Conservation (phyloP, 371 early-diverging fungal genomes). For the Coemansia linderi region DNA sequence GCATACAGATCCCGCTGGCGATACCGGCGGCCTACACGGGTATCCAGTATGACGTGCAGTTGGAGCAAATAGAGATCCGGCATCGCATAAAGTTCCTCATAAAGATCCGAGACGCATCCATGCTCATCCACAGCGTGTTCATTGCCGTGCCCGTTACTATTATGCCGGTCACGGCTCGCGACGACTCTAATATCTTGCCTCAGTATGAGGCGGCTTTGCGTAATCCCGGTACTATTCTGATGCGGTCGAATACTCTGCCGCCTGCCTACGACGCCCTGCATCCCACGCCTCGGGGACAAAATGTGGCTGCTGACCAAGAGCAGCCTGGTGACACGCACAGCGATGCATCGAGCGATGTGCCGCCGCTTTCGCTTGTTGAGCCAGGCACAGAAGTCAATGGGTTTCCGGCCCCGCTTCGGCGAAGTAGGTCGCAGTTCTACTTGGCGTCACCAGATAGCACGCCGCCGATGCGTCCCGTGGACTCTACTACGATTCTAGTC, state of each 20-base stretch:
- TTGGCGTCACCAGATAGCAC: constrained; percentile 42
- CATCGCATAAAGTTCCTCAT: constrained; percentile 52
- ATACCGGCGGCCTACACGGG: constrained; percentile 34
- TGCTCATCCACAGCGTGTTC: constrained; percentile 43
- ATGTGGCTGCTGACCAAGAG: background rate
- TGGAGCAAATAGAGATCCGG: constrained; percentile 45
- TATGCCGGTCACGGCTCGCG: constrained; percentile 48
- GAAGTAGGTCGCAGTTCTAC: constrained; percentile 42
- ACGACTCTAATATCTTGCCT: constrained; percentile 40
- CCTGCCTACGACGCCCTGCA: constrained; percentile 34
- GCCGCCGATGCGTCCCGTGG: constrained; percentile 17
- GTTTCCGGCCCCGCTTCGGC: constrained; percentile 32
- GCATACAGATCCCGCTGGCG: constrained; percentile 33
- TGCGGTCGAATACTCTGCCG: constrained; percentile 45
- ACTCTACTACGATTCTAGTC: background rate
- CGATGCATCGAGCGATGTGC: background rate
- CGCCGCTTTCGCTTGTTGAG: constrained; percentile 3
- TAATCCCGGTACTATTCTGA: constrained; percentile 31
- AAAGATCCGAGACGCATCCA: constrained; percentile 36
- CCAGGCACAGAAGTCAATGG: constrained; percentile 35
- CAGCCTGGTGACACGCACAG: background rate
- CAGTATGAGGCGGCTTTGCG: constrained; percentile 43
- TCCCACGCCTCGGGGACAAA: background rate
- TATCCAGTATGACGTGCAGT: constrained; percentile 44
- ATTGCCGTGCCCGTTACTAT: constrained; percentile 52